Evolutionary conservation across 352 stramenopile species (phyloP).

Genomic region (Phytophthora idaei): DNA sequence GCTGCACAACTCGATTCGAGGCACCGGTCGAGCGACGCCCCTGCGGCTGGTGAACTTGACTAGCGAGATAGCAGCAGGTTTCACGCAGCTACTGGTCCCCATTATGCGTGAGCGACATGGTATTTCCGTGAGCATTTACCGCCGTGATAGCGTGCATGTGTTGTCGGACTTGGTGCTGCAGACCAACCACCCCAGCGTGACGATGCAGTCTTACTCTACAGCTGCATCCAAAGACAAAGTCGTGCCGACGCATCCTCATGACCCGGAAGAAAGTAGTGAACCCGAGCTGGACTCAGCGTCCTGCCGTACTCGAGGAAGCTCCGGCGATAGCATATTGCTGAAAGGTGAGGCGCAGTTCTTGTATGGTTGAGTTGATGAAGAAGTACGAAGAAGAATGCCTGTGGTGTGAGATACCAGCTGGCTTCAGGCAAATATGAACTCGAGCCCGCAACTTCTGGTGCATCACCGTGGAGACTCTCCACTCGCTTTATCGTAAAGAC

Average conservation of each 20-base stretch:
- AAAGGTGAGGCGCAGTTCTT: conserved; percentile 55
- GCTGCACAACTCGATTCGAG: conserved; percentile 67
- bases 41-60: conserved; percentile 53
- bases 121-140: conserved; percentile 66
- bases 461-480: background rate
- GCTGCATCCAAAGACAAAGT: conserved; percentile 15
- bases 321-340: conserved; percentile 45
- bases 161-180: conserved; percentile 68
- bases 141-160: conserved; percentile 60
- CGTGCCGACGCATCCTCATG: conserved; percentile 11
- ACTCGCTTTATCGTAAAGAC: background rate
- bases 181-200: conserved; percentile 47
- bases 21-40: conserved; percentile 44
- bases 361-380: conserved; percentile 41
- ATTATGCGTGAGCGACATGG: conserved; percentile 70
- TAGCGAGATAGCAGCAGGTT: conserved; percentile 63
- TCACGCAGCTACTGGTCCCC: conserved; percentile 69
- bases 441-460: background rate
- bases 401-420: background rate
- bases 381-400: background rate
- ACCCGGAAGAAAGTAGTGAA: conserved; percentile 22
- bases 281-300: conserved; percentile 20
- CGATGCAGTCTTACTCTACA: conserved; percentile 34
- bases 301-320: conserved; percentile 19
- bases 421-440: conserved; percentile 4